These are phyloP conservation scores for Alternaria arborescens DNA, from an alignment of 2,329 filamentous ascomycete species.

Conservation along the genomic window DNA sequence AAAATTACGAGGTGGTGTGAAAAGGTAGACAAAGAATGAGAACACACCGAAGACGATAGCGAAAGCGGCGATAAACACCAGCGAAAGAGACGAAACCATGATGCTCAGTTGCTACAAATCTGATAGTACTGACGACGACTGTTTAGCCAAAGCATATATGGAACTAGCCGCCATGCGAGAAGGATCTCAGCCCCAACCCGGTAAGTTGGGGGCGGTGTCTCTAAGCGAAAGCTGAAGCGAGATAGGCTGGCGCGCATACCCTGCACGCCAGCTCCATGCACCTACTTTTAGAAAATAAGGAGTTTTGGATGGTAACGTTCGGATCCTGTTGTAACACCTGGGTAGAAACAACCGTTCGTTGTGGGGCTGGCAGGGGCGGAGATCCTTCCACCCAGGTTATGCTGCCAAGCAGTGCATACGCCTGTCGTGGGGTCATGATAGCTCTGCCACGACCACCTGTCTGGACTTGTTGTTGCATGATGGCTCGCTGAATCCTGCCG, in stretches of 20 bases:
- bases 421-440: background rate
- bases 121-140: slow-evolving; percentile 6
- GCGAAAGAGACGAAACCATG: slow-evolving; percentile 36
- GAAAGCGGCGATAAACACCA: slow-evolving; percentile 33
- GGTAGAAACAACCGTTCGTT: slow-evolving; percentile 18
- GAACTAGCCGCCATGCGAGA: slow-evolving; percentile 14
- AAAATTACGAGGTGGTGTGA: slow-evolving; percentile 38
- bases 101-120: slow-evolving; percentile 9
- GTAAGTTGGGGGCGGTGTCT: slow-evolving; percentile 16
- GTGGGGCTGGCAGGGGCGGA: slow-evolving; percentile 19
- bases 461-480: slow-evolving; percentile 16
- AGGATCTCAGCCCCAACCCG: slow-evolving; percentile 18
- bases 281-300: slow-evolving; percentile 32
- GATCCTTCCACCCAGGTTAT: slow-evolving; percentile 17
- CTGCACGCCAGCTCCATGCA: slow-evolving; percentile 11
- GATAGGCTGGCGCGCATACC: slow-evolving; percentile 16
- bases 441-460: slow-evolving; percentile 18
- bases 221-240: slow-evolving; percentile 19
- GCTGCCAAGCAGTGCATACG: slow-evolving; percentile 24
- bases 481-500: slow-evolving; percentile 24
- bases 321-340: slow-evolving; percentile 15
- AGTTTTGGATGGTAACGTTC: slow-evolving; percentile 26
- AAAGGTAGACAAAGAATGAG: slow-evolving; percentile 34
- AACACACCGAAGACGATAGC: slow-evolving; percentile 19
- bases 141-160: slow-evolving; percentile 26